Percentiles rank a stretch among this genome's conserved stretches.
phyloP scores from a whole-genome alignment of 2,329 filamentous ascomycete genomes.

The Dactylellina sp. region DNA sequence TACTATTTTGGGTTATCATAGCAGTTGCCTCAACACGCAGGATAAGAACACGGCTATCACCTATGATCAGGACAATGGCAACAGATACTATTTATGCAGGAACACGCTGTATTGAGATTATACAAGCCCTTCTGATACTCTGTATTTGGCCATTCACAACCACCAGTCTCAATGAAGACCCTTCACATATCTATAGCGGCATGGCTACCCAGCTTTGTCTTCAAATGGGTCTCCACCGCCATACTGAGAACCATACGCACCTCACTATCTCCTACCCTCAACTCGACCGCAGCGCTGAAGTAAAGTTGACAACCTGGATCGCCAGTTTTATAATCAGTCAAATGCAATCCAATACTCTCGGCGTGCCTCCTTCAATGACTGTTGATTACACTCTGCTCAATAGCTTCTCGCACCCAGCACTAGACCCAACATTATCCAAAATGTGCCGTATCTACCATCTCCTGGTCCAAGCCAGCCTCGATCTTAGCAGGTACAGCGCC shows the following conservation, averaged over 20 bases:
- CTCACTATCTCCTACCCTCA: slow-evolving; percentile 12
- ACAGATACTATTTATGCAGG: slow-evolving; percentile 13
- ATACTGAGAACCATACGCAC: slow-evolving; percentile 22
- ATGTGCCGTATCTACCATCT: slow-evolving; percentile 35
- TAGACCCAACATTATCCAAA: slow-evolving; percentile 29
- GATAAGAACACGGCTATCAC: slow-evolving; percentile 15
- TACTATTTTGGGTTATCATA: slow-evolving; percentile 39
- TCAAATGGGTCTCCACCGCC: slow-evolving; percentile 34
- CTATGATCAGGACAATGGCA: slow-evolving; percentile 30
- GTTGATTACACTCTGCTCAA: slow-evolving; percentile 17
- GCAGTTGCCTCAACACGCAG: slow-evolving; percentile 31
- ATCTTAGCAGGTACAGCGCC: slow-evolving; percentile 15
- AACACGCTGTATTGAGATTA: slow-evolving; percentile 6
- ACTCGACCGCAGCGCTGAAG: slow-evolving; percentile 16
- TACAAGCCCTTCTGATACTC: slow-evolving; percentile 31
- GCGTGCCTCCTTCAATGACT: slow-evolving; percentile 19
- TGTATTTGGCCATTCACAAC: slow-evolving; percentile 31
- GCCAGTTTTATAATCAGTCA: slow-evolving; percentile 27
- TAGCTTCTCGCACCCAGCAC: slow-evolving; percentile 17
- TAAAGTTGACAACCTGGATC: slow-evolving; percentile 37
- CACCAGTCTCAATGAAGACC: slow-evolving; percentile 27
- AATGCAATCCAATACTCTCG: slow-evolving; percentile 29
- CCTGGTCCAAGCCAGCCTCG: slow-evolving; percentile 17
- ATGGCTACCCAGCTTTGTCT: slow-evolving; percentile 28
- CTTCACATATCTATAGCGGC: slow-evolving; percentile 32